Percentiles rank a stretch among this genome's conserved stretches.
Evolutionary conservation across 2,329 filamentous ascomycete genomes (phyloP).

Genomic region (Orbilia oligospora): DNA sequence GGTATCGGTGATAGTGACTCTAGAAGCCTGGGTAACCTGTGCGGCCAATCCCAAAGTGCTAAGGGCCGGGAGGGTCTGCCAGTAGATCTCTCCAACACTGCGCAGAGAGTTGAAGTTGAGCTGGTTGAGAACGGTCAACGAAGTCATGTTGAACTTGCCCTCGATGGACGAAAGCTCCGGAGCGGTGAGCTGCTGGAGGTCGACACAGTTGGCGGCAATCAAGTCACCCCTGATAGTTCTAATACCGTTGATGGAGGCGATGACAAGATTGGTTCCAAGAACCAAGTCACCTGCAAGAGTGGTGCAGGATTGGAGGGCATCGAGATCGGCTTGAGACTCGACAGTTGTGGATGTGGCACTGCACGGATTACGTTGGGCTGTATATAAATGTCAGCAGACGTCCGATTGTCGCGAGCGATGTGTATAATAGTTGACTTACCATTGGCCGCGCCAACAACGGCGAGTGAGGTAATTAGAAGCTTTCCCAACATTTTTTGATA

Average conservation of each 20-base stretch:
- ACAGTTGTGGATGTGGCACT: constrained; percentile 41
- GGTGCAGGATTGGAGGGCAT: constrained; percentile 71
- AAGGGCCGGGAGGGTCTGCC: constrained; percentile 79
- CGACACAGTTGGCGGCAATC: constrained; percentile 74
- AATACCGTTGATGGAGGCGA: constrained; percentile 76
- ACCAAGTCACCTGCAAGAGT: constrained; percentile 79
- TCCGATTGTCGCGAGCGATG: neutral
- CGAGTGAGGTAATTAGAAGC: constrained; percentile 48
- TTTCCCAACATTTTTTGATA: constrained; percentile 52
- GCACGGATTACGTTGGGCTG: constrained; percentile 50
- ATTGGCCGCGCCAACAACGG: constrained; percentile 41
- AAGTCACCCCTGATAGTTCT: constrained; percentile 73
- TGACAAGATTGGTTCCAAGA: constrained; percentile 73
- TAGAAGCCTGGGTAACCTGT: constrained; percentile 77
- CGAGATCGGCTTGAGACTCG: constrained; percentile 64
- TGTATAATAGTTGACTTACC: constrained; percentile 14
- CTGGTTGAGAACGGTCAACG: constrained; percentile 77
- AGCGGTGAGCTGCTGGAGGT: constrained; percentile 71
- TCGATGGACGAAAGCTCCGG: constrained; percentile 77
- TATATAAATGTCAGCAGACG: neutral
- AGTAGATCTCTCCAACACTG: constrained; percentile 77
- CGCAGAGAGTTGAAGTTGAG: constrained; percentile 78
- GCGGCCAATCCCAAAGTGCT: constrained; percentile 74
- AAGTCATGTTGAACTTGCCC: constrained; percentile 78
- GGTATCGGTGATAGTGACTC: constrained; percentile 86